phyloP scores from a whole-genome alignment of 2,329 filamentous ascomycete genomes.

The Drechmeria coniospora region DNA sequence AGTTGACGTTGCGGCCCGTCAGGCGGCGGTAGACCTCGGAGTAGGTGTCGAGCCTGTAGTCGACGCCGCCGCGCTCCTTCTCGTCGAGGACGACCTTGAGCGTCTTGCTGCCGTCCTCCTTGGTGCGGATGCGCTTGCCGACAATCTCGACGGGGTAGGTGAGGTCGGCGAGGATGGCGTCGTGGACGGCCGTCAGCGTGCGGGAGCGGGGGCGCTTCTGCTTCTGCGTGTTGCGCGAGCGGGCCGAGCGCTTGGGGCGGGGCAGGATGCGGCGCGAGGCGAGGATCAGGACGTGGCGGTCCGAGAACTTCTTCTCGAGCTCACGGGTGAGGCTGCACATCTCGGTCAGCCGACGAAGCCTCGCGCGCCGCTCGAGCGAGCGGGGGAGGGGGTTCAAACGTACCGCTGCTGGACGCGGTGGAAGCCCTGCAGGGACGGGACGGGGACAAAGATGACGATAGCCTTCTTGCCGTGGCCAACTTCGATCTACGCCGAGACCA shows the following conservation, averaged over 20 bases:
- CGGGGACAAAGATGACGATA: slow-evolving; percentile 99
- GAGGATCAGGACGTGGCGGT: slow-evolving; percentile 98
- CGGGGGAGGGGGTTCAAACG: no score
- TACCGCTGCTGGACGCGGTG: slow-evolving; percentile 99
- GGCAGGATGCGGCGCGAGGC: slow-evolving; percentile 97
- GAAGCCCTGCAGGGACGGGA: slow-evolving; percentile 95
- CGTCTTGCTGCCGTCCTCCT: slow-evolving; percentile 96
- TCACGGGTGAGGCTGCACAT: slow-evolving; percentile 86
- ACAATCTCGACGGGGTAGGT: slow-evolving; percentile 99
- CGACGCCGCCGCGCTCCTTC: slow-evolving; percentile 98
- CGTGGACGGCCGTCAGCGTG: slow-evolving; percentile 97
- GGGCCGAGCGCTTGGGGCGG: slow-evolving; percentile 95
- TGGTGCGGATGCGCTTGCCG: slow-evolving; percentile 95
- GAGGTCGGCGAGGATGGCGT: slow-evolving; percentile 92
- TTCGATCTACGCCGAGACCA: slow-evolving; percentile 72
- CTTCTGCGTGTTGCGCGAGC: slow-evolving; percentile 87
- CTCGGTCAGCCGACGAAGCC: no score
- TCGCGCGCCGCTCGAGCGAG: no score
- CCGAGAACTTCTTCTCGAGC: slow-evolving; percentile 99
- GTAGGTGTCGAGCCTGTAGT: slow-evolving; percentile 99
- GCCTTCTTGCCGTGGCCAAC: slow-evolving; percentile 99
- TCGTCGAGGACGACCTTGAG: slow-evolving; percentile 99
- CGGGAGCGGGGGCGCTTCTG: slow-evolving; percentile 98
- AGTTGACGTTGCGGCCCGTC: slow-evolving; percentile 90
- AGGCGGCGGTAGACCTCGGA: slow-evolving; percentile 97